Evolutionary conservation across 1,284 basidiomycete species (phyloP), one percentile per base, ranked within the genome.

Genomic region (Coniferiporia weirii): DNA sequence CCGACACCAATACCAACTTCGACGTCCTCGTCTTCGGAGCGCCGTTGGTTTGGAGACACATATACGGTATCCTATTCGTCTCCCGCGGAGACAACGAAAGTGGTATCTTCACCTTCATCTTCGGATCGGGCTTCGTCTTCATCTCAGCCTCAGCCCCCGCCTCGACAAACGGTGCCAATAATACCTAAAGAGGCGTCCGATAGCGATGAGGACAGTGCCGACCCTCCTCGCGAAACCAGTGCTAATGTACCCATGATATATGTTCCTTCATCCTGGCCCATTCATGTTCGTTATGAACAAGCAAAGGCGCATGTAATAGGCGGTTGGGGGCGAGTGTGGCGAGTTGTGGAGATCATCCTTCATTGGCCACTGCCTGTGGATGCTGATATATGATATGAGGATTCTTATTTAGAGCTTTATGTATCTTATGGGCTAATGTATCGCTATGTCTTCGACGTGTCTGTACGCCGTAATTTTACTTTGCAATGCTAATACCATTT

Each of bases 361-460:
- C 60, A 61, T 51, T 61, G 60, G 60, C 60, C 60, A 9, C 49
- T 61, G 20, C 52, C 60, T 48, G 51, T 54, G 7, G 56, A 54
- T 45, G 60, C 40, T 22, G 53, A 55, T 45, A 34, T 35, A 20
- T 47, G 43, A 55, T 55, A 46, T 9, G 44, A 17, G 44, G 44
- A 46, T 17, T 46, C 9, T 46, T 40, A 7, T 10, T 10, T 40
- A 12, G 9, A 40, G 38, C 9, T 40, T n/a, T 46, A 46, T 46
- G 17, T 46, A 46, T 46, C 12, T 46, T 46, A 46, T 46, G 44
- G 15, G 44, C 44, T n/a, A 8, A 46, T 46, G 44, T 46, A 46
- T 46, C 17, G 12, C 17, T 46, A 46, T 46, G 44, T 46, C 17
- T 12, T 19, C 44, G n/a, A n/a, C 44, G 44, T 17, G 17, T 46